These are phyloP conservation scores for Capronia americana DNA, from an alignment of 2,329 filamentous ascomycete species.

Conservation along the genomic window DNA sequence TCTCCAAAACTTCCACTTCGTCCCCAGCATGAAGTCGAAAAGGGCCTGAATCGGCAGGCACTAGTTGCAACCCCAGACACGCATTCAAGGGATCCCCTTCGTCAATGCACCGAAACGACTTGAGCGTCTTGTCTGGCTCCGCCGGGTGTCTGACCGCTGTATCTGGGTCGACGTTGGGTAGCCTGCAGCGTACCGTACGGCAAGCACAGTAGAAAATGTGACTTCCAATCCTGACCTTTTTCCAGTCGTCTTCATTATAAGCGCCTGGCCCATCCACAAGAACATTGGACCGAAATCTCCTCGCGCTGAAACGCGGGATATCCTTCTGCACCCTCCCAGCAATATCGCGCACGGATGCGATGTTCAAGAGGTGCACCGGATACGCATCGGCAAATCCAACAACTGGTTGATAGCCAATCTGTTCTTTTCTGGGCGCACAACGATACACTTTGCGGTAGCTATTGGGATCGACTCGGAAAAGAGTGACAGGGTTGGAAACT, in stretches of 20 bases:
- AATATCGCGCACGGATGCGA: conserved; percentile 61
- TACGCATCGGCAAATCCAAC: conserved; percentile 66
- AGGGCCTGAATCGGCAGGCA: conserved; percentile 41
- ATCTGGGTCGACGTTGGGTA: conserved; percentile 65
- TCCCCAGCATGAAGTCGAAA: conserved; percentile 47
- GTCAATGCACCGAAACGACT: conserved; percentile 59
- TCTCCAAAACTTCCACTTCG: conserved; percentile 49
- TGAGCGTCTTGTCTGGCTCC: conserved; percentile 59
- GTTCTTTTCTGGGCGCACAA: conserved; percentile 58
- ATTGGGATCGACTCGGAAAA: conserved; percentile 60
- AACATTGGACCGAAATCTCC: conserved; percentile 65
- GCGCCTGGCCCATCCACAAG: conserved; percentile 60
- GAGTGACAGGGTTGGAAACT: conserved; percentile 55
- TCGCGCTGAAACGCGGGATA: conserved; percentile 55
- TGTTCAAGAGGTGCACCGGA: conserved; percentile 62
- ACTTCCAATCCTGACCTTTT: conserved; percentile 54
- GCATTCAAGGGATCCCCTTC: conserved; percentile 55
- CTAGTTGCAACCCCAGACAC: conserved; percentile 60
- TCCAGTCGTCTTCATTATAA: conserved; percentile 66
- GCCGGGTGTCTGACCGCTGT: conserved; percentile 56
- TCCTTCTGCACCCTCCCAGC: conserved; percentile 50
- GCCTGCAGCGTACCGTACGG: conserved; percentile 60
- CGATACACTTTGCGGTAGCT: conserved; percentile 59
- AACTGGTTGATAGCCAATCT: conserved; percentile 59
- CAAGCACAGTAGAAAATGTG: conserved; percentile 36